Percentiles rank a stretch among this genome's conserved stretches.
Conservation (phyloP, 73 alveolate genomes). For the Paramecium caudatum region DNA sequence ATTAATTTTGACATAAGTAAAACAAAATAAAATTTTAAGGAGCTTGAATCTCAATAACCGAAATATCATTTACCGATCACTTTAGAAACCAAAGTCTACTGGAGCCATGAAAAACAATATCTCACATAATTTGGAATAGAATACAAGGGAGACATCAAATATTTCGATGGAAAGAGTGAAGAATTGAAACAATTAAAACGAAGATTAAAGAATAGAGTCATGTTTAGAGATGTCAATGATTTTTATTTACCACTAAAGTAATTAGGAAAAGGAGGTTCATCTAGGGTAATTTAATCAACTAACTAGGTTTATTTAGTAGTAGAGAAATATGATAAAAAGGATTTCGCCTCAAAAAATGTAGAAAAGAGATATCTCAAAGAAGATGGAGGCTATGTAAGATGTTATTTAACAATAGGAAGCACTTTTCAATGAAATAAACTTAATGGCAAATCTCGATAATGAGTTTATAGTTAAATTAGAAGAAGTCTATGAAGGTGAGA, state of each 20-base stretch:
- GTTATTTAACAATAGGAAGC: conserved; percentile 10
- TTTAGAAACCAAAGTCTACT: not conserved
- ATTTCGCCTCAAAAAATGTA: conserved; percentile 27
- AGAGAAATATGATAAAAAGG: not conserved
- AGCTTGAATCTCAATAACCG: conserved; percentile 2
- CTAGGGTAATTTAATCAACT: not conserved
- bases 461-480: conserved; percentile 51
- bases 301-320: conserved; percentile 6
- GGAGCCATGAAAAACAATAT: not conserved
- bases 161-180: conserved; percentile 20
- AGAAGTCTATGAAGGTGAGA: conserved; percentile 75
- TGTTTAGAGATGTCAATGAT: conserved; percentile 36
- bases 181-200: not conserved
- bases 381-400: conserved; percentile 37
- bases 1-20: conserved; percentile 17
- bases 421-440: conserved; percentile 36
- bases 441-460: not conserved
- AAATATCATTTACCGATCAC: not conserved
- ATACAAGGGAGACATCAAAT: conserved; percentile 9
- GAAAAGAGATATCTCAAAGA: conserved; percentile 23
- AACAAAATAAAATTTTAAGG: conserved; percentile 9
- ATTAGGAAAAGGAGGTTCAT: conserved; percentile 58
- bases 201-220: not conserved
- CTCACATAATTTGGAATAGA: not conserved
- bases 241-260: conserved; percentile 12